Conservation (phyloP, 805 yeast genomes). For the Pichia californica region DNA sequence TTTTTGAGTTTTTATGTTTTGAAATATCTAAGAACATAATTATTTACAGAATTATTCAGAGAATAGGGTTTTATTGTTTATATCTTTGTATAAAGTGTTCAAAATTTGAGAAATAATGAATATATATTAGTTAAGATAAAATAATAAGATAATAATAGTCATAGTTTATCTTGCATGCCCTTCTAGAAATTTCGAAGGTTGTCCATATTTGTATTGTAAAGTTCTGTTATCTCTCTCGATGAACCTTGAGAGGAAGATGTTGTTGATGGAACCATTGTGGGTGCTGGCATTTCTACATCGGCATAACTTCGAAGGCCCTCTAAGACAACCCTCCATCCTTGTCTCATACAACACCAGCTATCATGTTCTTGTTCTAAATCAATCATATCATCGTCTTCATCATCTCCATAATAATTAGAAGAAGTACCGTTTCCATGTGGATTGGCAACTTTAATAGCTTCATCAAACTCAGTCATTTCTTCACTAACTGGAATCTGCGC, state of each 20-base stretch:
- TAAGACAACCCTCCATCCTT: constrained; percentile 10
- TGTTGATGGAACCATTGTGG: neutral
- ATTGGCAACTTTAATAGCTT: constrained; percentile 3
- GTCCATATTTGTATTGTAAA: neutral
- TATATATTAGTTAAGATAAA: too few species aligned
- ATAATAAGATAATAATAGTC: too few species aligned
- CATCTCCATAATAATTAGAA: constrained; percentile 8
- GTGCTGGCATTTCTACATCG: neutral
- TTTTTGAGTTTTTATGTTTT: too few species aligned
- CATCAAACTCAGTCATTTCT: constrained; percentile 12
- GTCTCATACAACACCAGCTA: constrained; percentile 31
- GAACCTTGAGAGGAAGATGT: neutral
- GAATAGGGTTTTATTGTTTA: too few species aligned
- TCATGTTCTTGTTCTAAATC: constrained; percentile 32
- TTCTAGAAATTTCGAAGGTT: neutral
- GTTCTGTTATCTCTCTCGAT: neutral
- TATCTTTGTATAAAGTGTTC: too few species aligned
- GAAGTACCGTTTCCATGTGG: neutral
- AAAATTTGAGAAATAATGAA: too few species aligned
- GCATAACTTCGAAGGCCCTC: constrained; percentile 6
- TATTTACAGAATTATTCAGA: too few species aligned
- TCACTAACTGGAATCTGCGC: constrained; percentile 17
- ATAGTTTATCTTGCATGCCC: too few species aligned
- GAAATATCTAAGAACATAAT: too few species aligned
- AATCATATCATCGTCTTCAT: constrained; percentile 19